phyloP scores from a whole-genome alignment of 805 yeast species.

The Ogataea wickerhamii region DNA sequence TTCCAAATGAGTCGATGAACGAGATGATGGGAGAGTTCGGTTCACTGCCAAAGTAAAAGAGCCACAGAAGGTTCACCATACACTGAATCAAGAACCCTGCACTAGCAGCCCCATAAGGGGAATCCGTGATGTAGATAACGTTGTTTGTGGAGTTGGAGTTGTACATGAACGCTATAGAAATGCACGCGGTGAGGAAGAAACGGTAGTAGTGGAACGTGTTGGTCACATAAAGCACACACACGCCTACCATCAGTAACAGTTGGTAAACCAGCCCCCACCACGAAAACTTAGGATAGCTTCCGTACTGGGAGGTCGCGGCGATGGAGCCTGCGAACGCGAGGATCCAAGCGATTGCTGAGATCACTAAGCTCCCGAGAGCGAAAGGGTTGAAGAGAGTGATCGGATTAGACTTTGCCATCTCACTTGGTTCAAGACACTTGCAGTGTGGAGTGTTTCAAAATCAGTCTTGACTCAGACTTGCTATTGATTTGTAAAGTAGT shows the following conservation, averaged over 20 bases:
- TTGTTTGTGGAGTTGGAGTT: slow-evolving; percentile 79
- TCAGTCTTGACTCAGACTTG: too few species aligned
- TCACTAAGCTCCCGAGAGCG: slow-evolving; percentile 74
- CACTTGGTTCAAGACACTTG: too few species aligned
- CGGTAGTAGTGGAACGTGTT: slow-evolving; percentile 70
- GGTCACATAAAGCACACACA: slow-evolving; percentile 50
- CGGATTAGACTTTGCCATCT: slow-evolving; percentile 19
- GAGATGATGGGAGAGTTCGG: slow-evolving; percentile 83
- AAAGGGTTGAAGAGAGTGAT: slow-evolving; percentile 55
- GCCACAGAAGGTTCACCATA: slow-evolving; percentile 80
- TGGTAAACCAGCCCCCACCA: slow-evolving; percentile 97
- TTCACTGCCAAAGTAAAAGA: slow-evolving; percentile 86
- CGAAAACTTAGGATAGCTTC: slow-evolving; percentile 70
- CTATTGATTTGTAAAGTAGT: too few species aligned
- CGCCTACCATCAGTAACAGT: slow-evolving; percentile 52
- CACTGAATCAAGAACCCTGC: slow-evolving; percentile 87
- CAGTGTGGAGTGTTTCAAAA: too few species aligned
- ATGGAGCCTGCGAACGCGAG: slow-evolving; percentile 86
- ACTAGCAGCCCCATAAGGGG: slow-evolving; percentile 78
- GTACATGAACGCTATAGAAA: slow-evolving; percentile 76
- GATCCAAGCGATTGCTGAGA: slow-evolving; percentile 78
- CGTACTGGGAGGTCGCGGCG: slow-evolving; percentile 39
- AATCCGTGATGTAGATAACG: slow-evolving; percentile 63
- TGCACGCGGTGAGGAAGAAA: slow-evolving; percentile 49
- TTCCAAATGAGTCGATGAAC: slow-evolving; percentile 78